These are phyloP conservation scores for Tribonema minus DNA, from an alignment of 108 stramenopile species.

Conservation along the genomic window DNA sequence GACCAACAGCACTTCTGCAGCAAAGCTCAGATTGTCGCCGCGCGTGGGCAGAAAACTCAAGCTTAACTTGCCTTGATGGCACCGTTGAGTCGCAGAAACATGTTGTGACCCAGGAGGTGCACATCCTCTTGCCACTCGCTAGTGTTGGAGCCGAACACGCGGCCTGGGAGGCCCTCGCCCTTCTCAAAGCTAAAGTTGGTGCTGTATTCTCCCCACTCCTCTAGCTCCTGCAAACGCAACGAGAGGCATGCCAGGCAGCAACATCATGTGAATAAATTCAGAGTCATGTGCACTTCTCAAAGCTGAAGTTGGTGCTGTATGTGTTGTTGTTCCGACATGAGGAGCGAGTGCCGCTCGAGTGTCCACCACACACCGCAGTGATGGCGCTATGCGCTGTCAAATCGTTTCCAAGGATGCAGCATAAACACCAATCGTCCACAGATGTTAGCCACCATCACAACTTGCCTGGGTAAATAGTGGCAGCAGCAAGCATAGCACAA, in stretches of 20 bases:
- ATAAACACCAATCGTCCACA: too few species aligned
- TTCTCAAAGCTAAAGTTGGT: conserved; percentile 24
- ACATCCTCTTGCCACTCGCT: conserved; percentile 43
- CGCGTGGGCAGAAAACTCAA: too few species aligned
- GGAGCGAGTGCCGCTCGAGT: too few species aligned
- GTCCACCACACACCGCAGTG: too few species aligned
- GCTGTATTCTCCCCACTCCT: conserved; percentile 39
- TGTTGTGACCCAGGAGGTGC: not conserved
- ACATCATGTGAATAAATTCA: not conserved
- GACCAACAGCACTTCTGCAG: too few species aligned
- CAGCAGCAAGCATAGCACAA: not conserved
- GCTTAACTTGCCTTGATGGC: not conserved
- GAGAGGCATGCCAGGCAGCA: not conserved
- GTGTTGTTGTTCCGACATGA: not conserved
- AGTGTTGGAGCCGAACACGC: conserved; percentile 17
- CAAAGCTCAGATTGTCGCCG: too few species aligned
- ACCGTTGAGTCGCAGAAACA: conserved; percentile 16
- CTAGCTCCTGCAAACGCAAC: conserved; percentile 16
- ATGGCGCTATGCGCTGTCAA: not conserved
- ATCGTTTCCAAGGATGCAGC: too few species aligned
- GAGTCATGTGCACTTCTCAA: not conserved
- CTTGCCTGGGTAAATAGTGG: too few species aligned
- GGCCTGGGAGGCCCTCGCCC: conserved; percentile 25
- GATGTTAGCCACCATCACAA: too few species aligned
- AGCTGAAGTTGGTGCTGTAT: not conserved